These are phyloP conservation scores for Torulaspora pretoriensis DNA, from an alignment of 1,139 yeast genomes.

Conservation along the genomic window DNA sequence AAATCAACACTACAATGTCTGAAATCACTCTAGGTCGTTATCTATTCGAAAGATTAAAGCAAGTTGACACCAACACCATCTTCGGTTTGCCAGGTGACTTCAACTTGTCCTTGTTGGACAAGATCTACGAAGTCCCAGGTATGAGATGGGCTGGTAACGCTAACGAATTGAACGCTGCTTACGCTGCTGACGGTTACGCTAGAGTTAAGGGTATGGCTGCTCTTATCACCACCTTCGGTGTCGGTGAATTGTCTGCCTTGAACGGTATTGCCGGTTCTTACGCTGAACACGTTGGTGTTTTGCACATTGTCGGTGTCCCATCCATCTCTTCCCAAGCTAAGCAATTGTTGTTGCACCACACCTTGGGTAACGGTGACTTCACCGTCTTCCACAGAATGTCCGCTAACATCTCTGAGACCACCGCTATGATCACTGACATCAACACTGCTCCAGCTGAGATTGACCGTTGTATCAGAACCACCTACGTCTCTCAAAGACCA, in stretches of 20 bases:
- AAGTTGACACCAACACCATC: slow-evolving; percentile 50
- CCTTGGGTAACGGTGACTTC: slow-evolving; percentile 81
- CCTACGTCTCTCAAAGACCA: slow-evolving; percentile 71
- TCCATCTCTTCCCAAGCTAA: slow-evolving; percentile 61
- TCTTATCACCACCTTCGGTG: slow-evolving; percentile 70
- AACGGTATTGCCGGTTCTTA: slow-evolving; percentile 82
- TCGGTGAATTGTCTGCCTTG: slow-evolving; percentile 80
- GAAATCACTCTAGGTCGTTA: slow-evolving; percentile 54
- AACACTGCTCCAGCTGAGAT: slow-evolving; percentile 61
- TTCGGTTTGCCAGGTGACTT: slow-evolving; percentile 71
- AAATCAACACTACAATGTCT: slow-evolving; percentile 29
- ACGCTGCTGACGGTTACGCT: slow-evolving; percentile 70
- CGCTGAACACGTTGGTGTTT: slow-evolving; percentile 72
- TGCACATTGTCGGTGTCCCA: slow-evolving; percentile 81
- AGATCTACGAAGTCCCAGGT: slow-evolving; percentile 56
- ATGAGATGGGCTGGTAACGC: slow-evolving; percentile 68
- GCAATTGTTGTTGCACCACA: slow-evolving; percentile 57
- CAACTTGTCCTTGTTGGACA: slow-evolving; percentile 60
- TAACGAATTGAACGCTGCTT: slow-evolving; percentile 68
- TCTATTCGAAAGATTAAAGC: slow-evolving; percentile 56
- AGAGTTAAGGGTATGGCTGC: slow-evolving; percentile 60
- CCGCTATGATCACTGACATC: slow-evolving; percentile 59
- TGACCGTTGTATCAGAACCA: slow-evolving; percentile 70
- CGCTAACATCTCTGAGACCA: slow-evolving; percentile 60
- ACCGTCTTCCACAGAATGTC: slow-evolving; percentile 76